Conservation (phyloP, 2,329 filamentous ascomycete genomes). For the Seiridium unicorne region DNA sequence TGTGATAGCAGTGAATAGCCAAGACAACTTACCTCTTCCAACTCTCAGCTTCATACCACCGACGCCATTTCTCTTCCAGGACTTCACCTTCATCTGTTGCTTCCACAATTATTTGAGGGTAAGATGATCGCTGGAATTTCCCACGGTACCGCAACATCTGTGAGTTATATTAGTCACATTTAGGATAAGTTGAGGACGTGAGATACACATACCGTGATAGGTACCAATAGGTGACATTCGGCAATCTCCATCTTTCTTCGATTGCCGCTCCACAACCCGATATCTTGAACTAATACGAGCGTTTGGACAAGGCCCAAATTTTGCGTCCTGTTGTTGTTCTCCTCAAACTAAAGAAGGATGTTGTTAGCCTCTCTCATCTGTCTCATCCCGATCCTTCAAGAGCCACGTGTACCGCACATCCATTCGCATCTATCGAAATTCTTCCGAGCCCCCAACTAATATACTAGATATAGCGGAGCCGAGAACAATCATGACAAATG, state of each 20-base stretch:
- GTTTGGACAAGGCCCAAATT: conserved; percentile 49
- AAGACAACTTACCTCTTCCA: conserved; percentile 53
- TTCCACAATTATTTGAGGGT: conserved; percentile 48
- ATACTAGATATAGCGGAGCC: too few species aligned
- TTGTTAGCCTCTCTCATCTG: neutral
- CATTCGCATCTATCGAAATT: too few species aligned
- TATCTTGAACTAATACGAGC: conserved; percentile 46
- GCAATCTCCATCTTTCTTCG: conserved; percentile 56
- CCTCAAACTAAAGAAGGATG: conserved; percentile 40
- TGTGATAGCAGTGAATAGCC: neutral
- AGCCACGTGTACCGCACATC: too few species aligned
- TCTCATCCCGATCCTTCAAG: too few species aligned
- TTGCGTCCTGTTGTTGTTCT: conserved; percentile 44
- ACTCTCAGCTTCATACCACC: conserved; percentile 63
- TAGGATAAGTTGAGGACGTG: neutral
- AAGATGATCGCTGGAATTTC: conserved; percentile 56
- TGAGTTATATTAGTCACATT: conserved; percentile 13
- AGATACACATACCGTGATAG: conserved; percentile 38
- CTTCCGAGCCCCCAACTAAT: too few species aligned
- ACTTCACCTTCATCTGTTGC: conserved; percentile 53
- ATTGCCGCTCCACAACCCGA: conserved; percentile 54
- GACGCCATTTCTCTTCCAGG: conserved; percentile 63
- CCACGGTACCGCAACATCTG: conserved; percentile 56
- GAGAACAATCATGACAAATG: too few species aligned
- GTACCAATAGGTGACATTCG: conserved; percentile 46